Evolutionary conservation across 176 grass and related monocot species (phyloP), one percentile per base, ranked within the genome.

Genomic region (Triticum timopheevii): DNA sequence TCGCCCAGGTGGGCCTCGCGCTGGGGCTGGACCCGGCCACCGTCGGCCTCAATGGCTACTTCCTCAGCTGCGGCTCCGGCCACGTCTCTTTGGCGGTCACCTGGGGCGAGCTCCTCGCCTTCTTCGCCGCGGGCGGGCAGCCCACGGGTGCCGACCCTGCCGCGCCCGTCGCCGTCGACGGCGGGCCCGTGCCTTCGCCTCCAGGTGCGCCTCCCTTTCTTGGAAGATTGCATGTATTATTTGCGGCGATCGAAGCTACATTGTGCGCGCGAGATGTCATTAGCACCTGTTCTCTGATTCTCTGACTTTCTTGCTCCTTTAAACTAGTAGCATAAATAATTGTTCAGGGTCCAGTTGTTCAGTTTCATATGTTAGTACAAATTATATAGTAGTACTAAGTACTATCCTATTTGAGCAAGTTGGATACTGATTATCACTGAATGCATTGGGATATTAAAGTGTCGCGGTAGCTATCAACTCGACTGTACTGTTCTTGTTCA

Each of bases 31-130:
- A 92, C 27, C 87, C 93, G 1, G 83, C 83, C 39, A 72, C 93
- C 42, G 85, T 95, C 62, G 86, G 82, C 69, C 90, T 90, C 76
- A 95, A 95, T 75, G 82, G 88, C 82, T 82, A 90, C 88, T 95
- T 95, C 88, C 82, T 95, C 49, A 92, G 93, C 90, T 83, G 88
- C 64, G 79, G 90, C 0, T 44, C 63, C 1, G 83, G 68, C 31
- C 45, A 88, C 70, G 80, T 81, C 28, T 92, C 88, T 63, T 80
- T 88, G 13, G 81, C 76, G 79, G 74, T 95, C 69, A 90, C 88
- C 13, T 95, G 93, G 90, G 83, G 44, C 45, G 50, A 86, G 44
- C 88, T 92, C 54, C 83, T 92, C 63, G 30, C 47, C 70, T 95
- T 95, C 90, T 92, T 95, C 88, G 52, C 83, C 33, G 71, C 65